A percentile compares a stretch with the other conserved stretches of the same genome.
Evolutionary conservation across 164 flowering plant species (phyloP).

Genomic region (Magnolia kwangsiensis): DNA sequence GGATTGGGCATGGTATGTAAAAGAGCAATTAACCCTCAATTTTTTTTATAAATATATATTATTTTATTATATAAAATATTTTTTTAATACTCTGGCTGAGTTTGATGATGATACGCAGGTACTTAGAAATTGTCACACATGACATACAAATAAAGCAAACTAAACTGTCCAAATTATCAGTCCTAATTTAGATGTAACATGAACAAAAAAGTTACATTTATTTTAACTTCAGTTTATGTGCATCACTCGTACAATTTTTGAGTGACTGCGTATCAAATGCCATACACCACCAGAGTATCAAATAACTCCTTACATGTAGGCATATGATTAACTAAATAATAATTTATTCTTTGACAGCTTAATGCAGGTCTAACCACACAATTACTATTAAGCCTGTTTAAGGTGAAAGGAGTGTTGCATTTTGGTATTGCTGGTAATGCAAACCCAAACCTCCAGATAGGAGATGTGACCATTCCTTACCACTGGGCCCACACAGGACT

Average conservation of each 20-base stretch:
- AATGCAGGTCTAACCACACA: slow-evolving; percentile 65
- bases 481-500: slow-evolving; percentile 76
- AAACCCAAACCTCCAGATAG: slow-evolving; percentile 52
- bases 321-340: neutral
- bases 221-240: too few species aligned
- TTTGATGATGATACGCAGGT: too few species aligned
- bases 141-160: too few species aligned
- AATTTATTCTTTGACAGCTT: slow-evolving; percentile 28
- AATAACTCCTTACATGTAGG: too few species aligned
- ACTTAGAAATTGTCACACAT: too few species aligned
- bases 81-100: too few species aligned
- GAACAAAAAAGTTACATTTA: too few species aligned
- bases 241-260: too few species aligned
- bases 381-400: slow-evolving; percentile 44
- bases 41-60: slow-evolving; percentile 20
- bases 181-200: too few species aligned
- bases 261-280: too few species aligned
- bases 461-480: slow-evolving; percentile 67
- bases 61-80: neutral
- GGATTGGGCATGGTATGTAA: slow-evolving; percentile 53
- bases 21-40: neutral
- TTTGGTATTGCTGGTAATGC: slow-evolving; percentile 84
- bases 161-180: too few species aligned
- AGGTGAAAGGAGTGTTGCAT: slow-evolving; percentile 68
- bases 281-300: too few species aligned